phyloP scores from a whole-genome alignment of 495 filamentous ascomycete species.

The Neurospora sp. region DNA sequence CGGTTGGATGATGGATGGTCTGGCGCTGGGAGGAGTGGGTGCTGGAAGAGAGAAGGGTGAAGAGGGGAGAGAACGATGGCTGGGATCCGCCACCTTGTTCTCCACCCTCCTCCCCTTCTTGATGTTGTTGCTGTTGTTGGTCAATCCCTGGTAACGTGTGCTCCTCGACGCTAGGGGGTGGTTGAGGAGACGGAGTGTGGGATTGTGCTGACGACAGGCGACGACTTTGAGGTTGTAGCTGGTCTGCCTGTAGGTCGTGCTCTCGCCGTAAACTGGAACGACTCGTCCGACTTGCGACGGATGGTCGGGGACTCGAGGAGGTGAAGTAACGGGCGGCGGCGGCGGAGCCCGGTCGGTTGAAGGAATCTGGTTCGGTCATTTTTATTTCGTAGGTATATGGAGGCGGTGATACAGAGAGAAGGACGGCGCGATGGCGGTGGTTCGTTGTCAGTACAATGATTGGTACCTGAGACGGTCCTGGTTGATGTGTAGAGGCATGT shows the following conservation, averaged over 20 bases:
- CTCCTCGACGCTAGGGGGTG: not conserved
- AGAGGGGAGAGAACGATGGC: slow-evolving; percentile 52
- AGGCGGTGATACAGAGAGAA: not conserved
- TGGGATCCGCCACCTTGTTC: slow-evolving; percentile 4
- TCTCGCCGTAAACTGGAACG: slow-evolving; percentile 21
- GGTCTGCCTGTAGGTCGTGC: slow-evolving; percentile 13
- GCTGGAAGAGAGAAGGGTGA: slow-evolving; percentile 48
- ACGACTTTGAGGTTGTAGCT: not conserved
- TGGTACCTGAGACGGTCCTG: not conserved
- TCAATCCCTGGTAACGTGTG: not conserved
- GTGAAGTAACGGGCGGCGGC: slow-evolving; percentile 9
- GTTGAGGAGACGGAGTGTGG: slow-evolving; percentile 7
- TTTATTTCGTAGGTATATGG: not conserved
- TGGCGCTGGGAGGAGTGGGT: slow-evolving; percentile 21
- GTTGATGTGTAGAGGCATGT: not conserved
- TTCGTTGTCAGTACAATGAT: not conserved
- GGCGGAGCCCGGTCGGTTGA: slow-evolving; percentile 18
- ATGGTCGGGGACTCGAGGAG: slow-evolving; percentile 19
- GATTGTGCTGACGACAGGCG: slow-evolving; percentile 13
- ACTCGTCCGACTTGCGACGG: slow-evolving; percentile 17
- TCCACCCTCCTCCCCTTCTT: not conserved
- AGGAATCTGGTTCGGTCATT: slow-evolving; percentile 16
- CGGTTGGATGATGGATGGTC: slow-evolving; percentile 59
- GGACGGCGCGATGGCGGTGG: not conserved
- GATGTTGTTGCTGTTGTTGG: not conserved